Percentiles rank a stretch among this genome's conserved stretches.
These are phyloP conservation scores for Pichia sp. DNA, from an alignment of 1,139 yeast genomes.

Conservation along the genomic window DNA sequence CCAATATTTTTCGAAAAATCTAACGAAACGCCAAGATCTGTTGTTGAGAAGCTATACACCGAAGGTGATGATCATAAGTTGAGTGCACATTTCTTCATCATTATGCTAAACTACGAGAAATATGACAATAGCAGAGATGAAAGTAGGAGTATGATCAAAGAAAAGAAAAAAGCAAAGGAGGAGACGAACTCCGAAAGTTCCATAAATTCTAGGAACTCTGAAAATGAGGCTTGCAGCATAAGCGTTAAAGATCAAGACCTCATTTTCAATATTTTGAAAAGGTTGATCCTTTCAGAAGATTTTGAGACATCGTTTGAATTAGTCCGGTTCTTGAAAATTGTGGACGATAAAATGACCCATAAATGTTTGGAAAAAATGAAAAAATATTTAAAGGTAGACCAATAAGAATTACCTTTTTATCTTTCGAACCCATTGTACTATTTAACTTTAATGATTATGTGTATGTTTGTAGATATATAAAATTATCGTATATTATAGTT, in stretches of 20 bases:
- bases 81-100: slow-evolving; percentile 43
- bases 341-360: slow-evolving; percentile 35
- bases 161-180: background rate
- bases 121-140: slow-evolving; percentile 17
- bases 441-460: background rate
- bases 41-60: slow-evolving; percentile 36
- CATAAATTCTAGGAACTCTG: background rate
- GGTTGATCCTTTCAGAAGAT: slow-evolving; percentile 42
- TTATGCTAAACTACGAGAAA: slow-evolving; percentile 42
- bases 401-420: background rate
- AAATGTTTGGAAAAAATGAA: slow-evolving; percentile 24
- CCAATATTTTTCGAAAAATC: slow-evolving; percentile 43
- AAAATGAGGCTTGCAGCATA: slow-evolving; percentile 5
- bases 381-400: slow-evolving; percentile 11
- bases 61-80: slow-evolving; percentile 39
- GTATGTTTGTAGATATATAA: background rate
- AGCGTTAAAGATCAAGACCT: slow-evolving; percentile 35
- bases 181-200: no score
- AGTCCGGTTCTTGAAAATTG: slow-evolving; percentile 42
- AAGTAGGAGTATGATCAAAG: slow-evolving; percentile 5
- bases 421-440: background rate
- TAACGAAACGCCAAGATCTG: slow-evolving; percentile 38
- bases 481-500: background rate
- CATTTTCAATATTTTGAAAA: slow-evolving; percentile 38
- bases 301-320: slow-evolving; percentile 50